Percentiles rank a stretch among this genome's conserved stretches.
Evolutionary conservation across 1,284 basidiomycete species (phyloP).

Genomic region (Ceratobasidium theobromae): DNA sequence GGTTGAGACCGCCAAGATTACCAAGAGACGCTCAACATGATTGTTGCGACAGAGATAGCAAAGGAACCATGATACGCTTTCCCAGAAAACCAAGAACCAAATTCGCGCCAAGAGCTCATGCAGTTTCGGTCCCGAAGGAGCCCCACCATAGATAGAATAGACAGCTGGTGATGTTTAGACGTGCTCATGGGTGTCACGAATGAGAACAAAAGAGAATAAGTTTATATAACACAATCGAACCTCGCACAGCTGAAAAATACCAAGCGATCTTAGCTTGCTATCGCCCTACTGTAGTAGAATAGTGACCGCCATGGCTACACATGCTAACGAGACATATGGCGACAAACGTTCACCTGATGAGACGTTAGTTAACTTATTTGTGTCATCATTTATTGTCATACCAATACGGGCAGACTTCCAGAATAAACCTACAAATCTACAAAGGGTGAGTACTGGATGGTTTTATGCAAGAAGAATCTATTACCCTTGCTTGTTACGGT

Average conservation of each 20-base stretch:
- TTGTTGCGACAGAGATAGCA: not conserved
- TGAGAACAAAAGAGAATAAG: too few relatives aligned
- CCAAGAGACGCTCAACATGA: not conserved
- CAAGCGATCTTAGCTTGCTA: constrained; percentile 42
- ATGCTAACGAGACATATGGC: constrained; percentile 79
- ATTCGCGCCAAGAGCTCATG: too few relatives aligned
- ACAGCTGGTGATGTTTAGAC: too few relatives aligned
- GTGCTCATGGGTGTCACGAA: too few relatives aligned
- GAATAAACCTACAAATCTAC: constrained; percentile 85
- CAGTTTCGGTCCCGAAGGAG: too few relatives aligned
- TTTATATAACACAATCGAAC: not conserved
- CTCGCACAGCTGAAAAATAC: not conserved
- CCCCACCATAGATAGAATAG: too few relatives aligned
- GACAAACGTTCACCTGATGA: constrained; percentile 72
- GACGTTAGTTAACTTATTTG: not conserved
- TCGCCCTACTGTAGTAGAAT: constrained; percentile 52
- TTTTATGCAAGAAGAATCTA: not conserved
- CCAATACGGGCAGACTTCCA: constrained; percentile 93
- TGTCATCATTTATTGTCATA: constrained; percentile 50
- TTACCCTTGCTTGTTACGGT: constrained; percentile 93
- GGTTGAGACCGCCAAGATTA: constrained; percentile 13
- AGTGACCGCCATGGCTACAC: constrained; percentile 75
- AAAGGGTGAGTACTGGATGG: not conserved
- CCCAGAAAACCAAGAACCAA: too few relatives aligned
- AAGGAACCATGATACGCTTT: not conserved